Conservation (phyloP, 768 basidiomycete genomes). For the Leccinum arenicola region DNA sequence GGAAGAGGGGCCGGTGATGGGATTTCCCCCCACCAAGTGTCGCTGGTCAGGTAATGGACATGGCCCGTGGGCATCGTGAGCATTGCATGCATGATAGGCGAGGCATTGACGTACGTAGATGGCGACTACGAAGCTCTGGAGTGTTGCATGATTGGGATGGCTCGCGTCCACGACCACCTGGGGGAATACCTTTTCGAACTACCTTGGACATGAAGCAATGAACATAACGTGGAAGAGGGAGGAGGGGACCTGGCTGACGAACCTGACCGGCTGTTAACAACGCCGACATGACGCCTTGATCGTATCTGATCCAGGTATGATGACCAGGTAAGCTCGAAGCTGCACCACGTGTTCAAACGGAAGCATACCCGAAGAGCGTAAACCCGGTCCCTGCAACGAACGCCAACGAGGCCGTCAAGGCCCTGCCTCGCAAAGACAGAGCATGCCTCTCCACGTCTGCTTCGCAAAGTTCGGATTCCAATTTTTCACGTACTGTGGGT, state of each 20-base stretch:
- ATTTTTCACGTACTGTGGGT: neutral
- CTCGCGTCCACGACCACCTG: constrained; percentile 44
- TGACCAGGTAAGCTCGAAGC: neutral
- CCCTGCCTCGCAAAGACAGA: constrained; percentile 31
- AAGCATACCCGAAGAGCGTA: constrained; percentile 55
- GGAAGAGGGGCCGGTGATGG: neutral
- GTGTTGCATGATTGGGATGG: constrained; percentile 44
- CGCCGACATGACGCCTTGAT: constrained; percentile 72
- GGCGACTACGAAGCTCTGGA: constrained; percentile 59
- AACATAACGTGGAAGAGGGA: neutral
- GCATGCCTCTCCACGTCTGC: constrained; percentile 15
- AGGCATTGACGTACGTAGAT: constrained; percentile 43
- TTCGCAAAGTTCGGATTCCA: neutral
- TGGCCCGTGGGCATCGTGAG: neutral
- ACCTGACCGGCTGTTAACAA: constrained; percentile 56
- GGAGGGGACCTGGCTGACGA: neutral
- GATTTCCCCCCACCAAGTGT: neutral
- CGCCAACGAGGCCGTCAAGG: constrained; percentile 47
- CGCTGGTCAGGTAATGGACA: neutral
- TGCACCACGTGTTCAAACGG: neutral
- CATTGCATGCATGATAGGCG: neutral
- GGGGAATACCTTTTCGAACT: constrained; percentile 61
- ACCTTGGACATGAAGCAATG: constrained; percentile 1
- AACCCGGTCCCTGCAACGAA: constrained; percentile 60
- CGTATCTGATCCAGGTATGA: constrained; percentile 41